A percentile compares a stretch with the other conserved stretches of the same genome.
These are phyloP conservation scores for Annulohypoxylon truncatum DNA, from an alignment of 2,329 filamentous ascomycete genomes.

Conservation along the genomic window DNA sequence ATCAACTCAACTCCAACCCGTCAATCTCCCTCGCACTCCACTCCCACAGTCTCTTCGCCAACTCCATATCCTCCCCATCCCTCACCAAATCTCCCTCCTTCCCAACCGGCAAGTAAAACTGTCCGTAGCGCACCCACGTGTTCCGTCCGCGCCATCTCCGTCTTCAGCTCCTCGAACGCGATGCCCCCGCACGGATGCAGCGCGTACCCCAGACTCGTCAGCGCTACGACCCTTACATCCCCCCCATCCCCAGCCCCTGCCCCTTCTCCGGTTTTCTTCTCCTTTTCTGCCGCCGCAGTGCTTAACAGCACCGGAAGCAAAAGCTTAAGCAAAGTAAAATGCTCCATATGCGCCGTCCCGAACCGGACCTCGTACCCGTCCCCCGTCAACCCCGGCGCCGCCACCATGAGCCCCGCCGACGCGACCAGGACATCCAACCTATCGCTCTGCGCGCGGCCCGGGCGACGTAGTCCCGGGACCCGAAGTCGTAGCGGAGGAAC, in stretches of 20 bases:
- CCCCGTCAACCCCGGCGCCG: not conserved
- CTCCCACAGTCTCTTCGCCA: slow-evolving; percentile 27
- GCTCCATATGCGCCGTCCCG: slow-evolving; percentile 32
- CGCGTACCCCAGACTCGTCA: slow-evolving; percentile 17
- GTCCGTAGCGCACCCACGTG: slow-evolving; percentile 27
- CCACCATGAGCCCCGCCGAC: slow-evolving; percentile 45
- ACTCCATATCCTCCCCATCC: slow-evolving; percentile 14
- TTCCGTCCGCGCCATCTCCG: slow-evolving; percentile 8
- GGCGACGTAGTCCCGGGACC: slow-evolving; percentile 51
- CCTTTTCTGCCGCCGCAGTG: no score
- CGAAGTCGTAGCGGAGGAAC: slow-evolving; percentile 54
- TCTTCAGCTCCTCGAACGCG: slow-evolving; percentile 20
- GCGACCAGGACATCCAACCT: slow-evolving; percentile 54
- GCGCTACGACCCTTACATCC: slow-evolving; percentile 11
- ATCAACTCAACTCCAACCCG: not conserved
- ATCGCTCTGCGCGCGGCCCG: slow-evolving; percentile 45
- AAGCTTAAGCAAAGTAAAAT: slow-evolving; percentile 49
- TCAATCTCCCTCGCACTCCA: slow-evolving; percentile 24
- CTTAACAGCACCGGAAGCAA: slow-evolving; percentile 17
- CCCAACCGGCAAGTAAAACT: slow-evolving; percentile 24
- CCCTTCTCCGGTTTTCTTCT: no score
- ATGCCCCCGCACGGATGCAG: slow-evolving; percentile 16
- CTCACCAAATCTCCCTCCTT: not conserved
- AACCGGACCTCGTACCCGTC: slow-evolving; percentile 38
- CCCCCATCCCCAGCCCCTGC: no score